Conservation (phyloP, 2,329 filamentous ascomycete genomes). For the Alternaria postmessia region DNA sequence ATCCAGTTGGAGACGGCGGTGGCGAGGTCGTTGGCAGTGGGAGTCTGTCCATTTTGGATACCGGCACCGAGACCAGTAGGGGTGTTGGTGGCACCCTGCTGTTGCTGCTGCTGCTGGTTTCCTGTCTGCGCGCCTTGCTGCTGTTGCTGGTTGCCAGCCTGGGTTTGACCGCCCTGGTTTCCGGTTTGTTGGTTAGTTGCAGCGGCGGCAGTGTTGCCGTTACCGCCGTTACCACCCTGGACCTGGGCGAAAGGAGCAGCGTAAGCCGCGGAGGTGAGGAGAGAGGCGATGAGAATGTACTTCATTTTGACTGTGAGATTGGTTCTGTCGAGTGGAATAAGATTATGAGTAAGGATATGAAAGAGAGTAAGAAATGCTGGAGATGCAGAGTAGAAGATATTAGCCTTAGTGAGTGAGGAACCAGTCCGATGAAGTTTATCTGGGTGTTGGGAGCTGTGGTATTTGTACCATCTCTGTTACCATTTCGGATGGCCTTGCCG, state of each 20-base stretch:
- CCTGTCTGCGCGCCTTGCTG: background rate
- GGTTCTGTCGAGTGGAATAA: conserved; percentile 27
- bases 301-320: conserved; percentile 41
- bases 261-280: conserved; percentile 43
- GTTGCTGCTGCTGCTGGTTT: conserved; percentile 10
- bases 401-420: conserved; percentile 40
- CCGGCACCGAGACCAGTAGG: conserved; percentile 30
- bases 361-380: conserved; percentile 25
- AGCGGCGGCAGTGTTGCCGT: conserved; percentile 2
- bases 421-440: conserved; percentile 36
- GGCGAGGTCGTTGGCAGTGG: conserved; percentile 38
- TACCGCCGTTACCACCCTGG: conserved; percentile 10
- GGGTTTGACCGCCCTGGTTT: conserved; percentile 17
- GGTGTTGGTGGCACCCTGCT: conserved; percentile 5
- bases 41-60: conserved; percentile 35
- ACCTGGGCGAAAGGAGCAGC: conserved; percentile 42
- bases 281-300: conserved; percentile 47
- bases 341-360: conserved; percentile 17
- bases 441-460: conserved; percentile 19
- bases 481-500: background rate
- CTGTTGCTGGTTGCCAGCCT: background rate
- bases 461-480: conserved; percentile 32
- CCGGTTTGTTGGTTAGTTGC: conserved; percentile 15
- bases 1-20: conserved; percentile 50
- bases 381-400: conserved; percentile 28